These are phyloP conservation scores for Penicillium salamii DNA, from an alignment of 495 filamentous ascomycete species.

Conservation along the genomic window DNA sequence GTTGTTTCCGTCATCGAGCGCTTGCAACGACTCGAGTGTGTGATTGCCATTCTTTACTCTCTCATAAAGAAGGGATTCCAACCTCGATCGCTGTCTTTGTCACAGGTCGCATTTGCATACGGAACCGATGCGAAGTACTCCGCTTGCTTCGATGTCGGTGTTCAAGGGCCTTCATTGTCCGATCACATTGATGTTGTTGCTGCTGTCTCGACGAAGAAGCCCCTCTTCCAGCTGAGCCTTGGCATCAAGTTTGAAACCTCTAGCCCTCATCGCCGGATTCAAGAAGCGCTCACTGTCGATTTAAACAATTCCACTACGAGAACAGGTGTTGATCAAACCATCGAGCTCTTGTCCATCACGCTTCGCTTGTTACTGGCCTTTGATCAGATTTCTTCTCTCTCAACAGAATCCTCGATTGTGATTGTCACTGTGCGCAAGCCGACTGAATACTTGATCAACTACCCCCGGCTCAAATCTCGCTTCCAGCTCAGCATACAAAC, in stretches of 20 bases:
- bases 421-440: constrained; percentile 42
- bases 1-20: constrained; percentile 35
- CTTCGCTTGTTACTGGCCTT: constrained; percentile 68
- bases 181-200: constrained; percentile 21
- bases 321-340: constrained; percentile 53
- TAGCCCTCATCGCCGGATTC: constrained; percentile 76
- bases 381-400: constrained; percentile 37
- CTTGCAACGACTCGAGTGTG: constrained; percentile 41
- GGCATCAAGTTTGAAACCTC: constrained; percentile 50
- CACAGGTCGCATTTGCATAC: constrained; percentile 36
- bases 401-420: constrained; percentile 24
- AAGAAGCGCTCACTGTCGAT: constrained; percentile 57
- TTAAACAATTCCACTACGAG: constrained; percentile 53
- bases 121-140: constrained; percentile 26
- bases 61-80: constrained; percentile 36
- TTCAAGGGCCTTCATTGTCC: constrained; percentile 15
- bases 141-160: constrained; percentile 31
- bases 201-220: constrained; percentile 21
- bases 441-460: constrained; percentile 43
- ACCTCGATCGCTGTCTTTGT: constrained; percentile 33
- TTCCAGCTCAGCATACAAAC: constrained; percentile 35
- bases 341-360: constrained; percentile 55
- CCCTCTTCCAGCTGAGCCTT: constrained; percentile 31
- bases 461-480: constrained; percentile 31
- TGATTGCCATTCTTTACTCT: constrained; percentile 38